These are phyloP conservation scores for Haplosporangium sp. DNA, from an alignment of 371 early-diverging fungal genomes.

Conservation along the genomic window DNA sequence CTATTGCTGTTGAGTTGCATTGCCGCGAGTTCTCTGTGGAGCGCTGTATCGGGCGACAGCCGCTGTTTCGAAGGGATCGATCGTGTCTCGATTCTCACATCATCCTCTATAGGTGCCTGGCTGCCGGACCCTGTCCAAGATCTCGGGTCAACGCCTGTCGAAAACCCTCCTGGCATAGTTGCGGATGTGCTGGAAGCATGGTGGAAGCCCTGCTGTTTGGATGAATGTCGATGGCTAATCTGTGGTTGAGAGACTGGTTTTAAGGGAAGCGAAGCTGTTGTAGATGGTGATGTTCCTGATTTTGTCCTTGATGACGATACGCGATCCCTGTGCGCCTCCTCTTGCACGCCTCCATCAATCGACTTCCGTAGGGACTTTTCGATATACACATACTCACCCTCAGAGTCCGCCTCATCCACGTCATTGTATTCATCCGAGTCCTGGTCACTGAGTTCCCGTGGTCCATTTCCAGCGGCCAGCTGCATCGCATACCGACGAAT, in stretches of 20 bases:
- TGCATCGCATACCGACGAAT: constrained; percentile 54
- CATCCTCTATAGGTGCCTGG: not conserved
- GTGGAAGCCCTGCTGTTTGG: constrained; percentile 1
- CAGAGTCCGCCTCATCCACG: constrained; percentile 47
- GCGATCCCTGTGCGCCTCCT: not conserved
- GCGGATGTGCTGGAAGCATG: not conserved
- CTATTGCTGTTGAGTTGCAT: constrained; percentile 31
- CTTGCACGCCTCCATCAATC: constrained; percentile 5
- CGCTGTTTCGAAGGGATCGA: constrained; percentile 1
- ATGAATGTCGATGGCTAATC: constrained; percentile 29
- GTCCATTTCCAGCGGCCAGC: constrained; percentile 46
- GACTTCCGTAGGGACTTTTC: constrained; percentile 27
- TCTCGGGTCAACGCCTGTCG: constrained; percentile 15
- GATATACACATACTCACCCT: constrained; percentile 46
- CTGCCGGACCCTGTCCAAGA: constrained; percentile 15
- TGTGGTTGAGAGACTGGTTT: constrained; percentile 25
- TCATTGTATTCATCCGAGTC: constrained; percentile 55
- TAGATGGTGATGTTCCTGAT: constrained; percentile 1
- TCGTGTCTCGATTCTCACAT: constrained; percentile 10
- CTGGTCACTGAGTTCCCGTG: constrained; percentile 47
- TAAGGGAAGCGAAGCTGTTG: not conserved
- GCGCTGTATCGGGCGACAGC: constrained; percentile 17
- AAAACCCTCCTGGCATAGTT: constrained; percentile 45
- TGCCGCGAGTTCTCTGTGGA: constrained; percentile 24
- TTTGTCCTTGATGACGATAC: not conserved